Percentiles rank a stretch among this genome's conserved stretches.
These are phyloP conservation scores for Leccinum variicolor DNA, from an alignment of 768 basidiomycete genomes.

Conservation along the genomic window DNA sequence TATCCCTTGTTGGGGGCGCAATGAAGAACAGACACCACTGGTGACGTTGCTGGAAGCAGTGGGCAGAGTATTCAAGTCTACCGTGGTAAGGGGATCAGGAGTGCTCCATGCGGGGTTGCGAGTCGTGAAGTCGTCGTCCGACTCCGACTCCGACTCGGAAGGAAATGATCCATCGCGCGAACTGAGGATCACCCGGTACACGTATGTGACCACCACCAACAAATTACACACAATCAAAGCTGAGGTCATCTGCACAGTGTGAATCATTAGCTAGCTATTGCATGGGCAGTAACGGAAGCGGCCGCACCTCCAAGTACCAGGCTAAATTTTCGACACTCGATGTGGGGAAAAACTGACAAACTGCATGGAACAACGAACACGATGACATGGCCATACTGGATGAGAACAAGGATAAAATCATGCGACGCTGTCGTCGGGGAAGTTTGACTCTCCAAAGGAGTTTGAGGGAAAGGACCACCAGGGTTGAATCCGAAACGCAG, in stretches of 20 bases:
- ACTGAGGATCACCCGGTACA: constrained; percentile 3
- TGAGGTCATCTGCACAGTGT: neutral
- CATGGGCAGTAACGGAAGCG: neutral
- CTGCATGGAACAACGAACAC: neutral
- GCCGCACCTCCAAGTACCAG: neutral
- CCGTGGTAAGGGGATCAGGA: constrained; percentile 1
- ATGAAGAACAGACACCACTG: neutral
- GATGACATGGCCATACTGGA: constrained; percentile 6
- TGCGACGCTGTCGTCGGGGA: constrained; percentile 11
- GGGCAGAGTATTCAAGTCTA: constrained; percentile 1
- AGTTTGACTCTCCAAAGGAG: constrained; percentile 16
- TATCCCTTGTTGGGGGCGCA: neutral
- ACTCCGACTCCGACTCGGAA: neutral
- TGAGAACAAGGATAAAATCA: constrained; percentile 17
- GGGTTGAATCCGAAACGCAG: neutral
- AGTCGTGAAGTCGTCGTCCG: constrained; percentile 14
- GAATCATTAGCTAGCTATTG: neutral
- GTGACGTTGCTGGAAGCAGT: neutral
- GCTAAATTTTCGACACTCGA: neutral
- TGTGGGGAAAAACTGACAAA: neutral
- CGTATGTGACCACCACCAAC: constrained; percentile 12
- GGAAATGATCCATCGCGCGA: neutral
- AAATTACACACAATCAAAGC: constrained; percentile 14
- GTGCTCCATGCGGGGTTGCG: neutral
- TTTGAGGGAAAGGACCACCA: neutral